Evolutionary conservation across 805 yeast species (phyloP).

Genomic region (Clavispora santaluciae): DNA sequence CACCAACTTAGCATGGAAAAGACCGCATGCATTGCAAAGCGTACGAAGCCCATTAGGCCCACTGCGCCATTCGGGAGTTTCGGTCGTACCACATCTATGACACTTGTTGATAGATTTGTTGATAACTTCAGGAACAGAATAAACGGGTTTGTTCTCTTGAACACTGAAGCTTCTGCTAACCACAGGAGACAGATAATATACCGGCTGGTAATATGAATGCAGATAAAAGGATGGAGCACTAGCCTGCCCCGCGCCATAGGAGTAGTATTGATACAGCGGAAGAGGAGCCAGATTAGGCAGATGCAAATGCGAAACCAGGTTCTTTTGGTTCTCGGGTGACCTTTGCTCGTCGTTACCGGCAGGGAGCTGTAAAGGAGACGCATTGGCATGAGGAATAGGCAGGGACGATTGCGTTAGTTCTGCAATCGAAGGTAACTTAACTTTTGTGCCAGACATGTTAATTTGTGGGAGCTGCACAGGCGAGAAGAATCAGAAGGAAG

Average conservation of each 20-base stretch:
- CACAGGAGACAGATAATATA: neutral
- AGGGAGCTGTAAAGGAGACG: neutral
- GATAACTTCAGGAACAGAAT: slow-evolving; percentile 12
- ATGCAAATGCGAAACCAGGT: neutral
- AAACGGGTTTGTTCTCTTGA: slow-evolving; percentile 2
- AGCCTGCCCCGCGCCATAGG: neutral
- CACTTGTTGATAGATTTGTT: slow-evolving; percentile 30
- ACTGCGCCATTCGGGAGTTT: slow-evolving; percentile 43
- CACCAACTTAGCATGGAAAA: slow-evolving; percentile 38
- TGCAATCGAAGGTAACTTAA: slow-evolving; percentile 16
- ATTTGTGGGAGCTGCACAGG: neutral
- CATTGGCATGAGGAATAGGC: neutral
- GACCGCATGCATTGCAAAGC: slow-evolving; percentile 41
- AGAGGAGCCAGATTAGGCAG: neutral
- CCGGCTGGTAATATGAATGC: slow-evolving; percentile 4
- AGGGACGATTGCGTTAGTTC: slow-evolving; percentile 11
- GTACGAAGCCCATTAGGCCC: slow-evolving; percentile 45
- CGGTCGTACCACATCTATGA: slow-evolving; percentile 43
- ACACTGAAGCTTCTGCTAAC: neutral
- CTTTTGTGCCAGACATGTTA: slow-evolving; percentile 3
- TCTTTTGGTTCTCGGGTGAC: neutral
- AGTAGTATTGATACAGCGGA: slow-evolving; percentile 4
- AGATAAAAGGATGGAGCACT: slow-evolving; percentile 2
- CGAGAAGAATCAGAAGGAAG: neutral
- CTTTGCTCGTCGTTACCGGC: neutral